These are phyloP conservation scores for Diaporthe citrichinensis DNA, from an alignment of 2,329 filamentous ascomycete species.

Conservation along the genomic window DNA sequence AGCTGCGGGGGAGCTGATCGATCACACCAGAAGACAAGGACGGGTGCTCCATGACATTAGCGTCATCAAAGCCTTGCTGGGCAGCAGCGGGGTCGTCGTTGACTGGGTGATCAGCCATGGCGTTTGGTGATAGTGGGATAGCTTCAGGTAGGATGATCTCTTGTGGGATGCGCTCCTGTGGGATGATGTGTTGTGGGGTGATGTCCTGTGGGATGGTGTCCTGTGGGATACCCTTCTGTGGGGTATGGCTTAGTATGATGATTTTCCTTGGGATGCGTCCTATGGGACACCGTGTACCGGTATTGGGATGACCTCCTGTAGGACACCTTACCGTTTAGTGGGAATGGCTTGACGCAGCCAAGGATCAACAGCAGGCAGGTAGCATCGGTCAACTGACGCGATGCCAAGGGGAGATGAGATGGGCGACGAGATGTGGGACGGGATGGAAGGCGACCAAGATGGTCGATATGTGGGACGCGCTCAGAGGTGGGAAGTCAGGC, in stretches of 20 bases:
- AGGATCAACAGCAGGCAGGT: not conserved
- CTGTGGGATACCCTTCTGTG: not conserved
- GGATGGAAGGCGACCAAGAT: no score
- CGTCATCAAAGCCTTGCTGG: no score
- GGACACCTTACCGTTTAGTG: not conserved
- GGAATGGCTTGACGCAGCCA: not conserved
- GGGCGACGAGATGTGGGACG: no score
- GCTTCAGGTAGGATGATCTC: not conserved
- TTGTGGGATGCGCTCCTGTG: not conserved
- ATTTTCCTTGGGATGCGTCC: not conserved
- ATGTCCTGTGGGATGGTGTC: not conserved
- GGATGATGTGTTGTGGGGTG: accelerated
- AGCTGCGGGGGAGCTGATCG: constrained; percentile 42
- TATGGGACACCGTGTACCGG: no score
- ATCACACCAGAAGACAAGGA: no score
- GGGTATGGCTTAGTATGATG: not conserved
- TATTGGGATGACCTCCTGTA: no score
- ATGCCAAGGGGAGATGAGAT: not conserved
- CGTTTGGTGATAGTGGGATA: not conserved
- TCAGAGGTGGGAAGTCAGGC: not conserved
- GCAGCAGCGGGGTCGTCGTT: not conserved
- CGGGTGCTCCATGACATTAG: no score
- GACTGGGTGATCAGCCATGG: not conserved
- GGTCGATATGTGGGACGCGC: not conserved
- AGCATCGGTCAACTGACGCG: not conserved